Conservation (phyloP, 768 basidiomycete species). For the Scleroderma bovista region DNA sequence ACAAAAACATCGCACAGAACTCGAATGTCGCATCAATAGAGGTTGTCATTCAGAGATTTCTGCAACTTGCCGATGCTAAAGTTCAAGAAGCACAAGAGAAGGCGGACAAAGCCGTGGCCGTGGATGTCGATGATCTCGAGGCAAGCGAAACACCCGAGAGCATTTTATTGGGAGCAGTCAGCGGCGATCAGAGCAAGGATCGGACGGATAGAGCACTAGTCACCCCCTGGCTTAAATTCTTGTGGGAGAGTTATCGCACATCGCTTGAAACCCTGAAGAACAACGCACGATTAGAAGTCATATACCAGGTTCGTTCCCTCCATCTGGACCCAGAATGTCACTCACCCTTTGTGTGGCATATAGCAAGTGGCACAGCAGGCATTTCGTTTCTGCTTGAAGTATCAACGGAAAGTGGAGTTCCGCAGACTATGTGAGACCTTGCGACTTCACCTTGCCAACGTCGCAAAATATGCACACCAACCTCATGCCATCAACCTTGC, state of each 20-base stretch:
- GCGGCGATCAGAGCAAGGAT: conserved; percentile 87
- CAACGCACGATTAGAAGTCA: conserved; percentile 84
- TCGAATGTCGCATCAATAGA: conserved; percentile 89
- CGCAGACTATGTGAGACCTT: conserved; percentile 94
- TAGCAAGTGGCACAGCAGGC: conserved; percentile 96
- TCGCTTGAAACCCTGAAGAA: conserved; percentile 95
- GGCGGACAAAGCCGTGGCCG: conserved; percentile 68
- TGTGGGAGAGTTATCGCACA: conserved; percentile 98
- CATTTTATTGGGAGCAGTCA: conserved; percentile 85
- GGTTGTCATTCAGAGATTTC: conserved; percentile 80
- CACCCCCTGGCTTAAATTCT: conserved; percentile 95
- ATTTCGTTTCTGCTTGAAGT: conserved; percentile 92
- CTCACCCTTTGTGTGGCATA: neutral
- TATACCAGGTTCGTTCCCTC: conserved; percentile 74
- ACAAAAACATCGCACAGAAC: conserved; percentile 97
- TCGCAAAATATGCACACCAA: conserved; percentile 93
- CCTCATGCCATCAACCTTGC: conserved; percentile 92
- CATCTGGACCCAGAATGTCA: neutral
- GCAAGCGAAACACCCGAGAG: conserved; percentile 93
- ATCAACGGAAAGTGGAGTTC: conserved; percentile 95
- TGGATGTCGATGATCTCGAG: conserved; percentile 92
- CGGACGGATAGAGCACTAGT: conserved; percentile 92
- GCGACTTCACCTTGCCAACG: conserved; percentile 88
- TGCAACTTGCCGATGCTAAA: conserved; percentile 75
- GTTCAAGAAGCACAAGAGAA: conserved; percentile 84